Conservation (phyloP, 345 rosid species). For the Eucalyptus microcorys region DNA sequence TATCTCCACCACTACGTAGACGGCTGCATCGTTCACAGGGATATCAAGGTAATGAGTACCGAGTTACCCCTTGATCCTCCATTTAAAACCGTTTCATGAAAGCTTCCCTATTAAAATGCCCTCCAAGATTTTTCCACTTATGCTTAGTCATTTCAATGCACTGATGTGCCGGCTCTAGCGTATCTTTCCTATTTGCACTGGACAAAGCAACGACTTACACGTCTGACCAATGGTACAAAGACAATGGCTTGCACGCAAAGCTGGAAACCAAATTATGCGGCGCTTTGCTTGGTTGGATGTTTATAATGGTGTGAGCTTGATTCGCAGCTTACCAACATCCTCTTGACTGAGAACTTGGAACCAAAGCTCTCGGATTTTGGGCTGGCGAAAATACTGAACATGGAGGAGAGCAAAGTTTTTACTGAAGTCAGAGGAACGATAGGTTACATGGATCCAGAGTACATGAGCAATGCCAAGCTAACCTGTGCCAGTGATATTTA, state of each 20-base stretch:
- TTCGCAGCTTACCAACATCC: conserved; percentile 59
- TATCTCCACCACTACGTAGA: conserved; percentile 48
- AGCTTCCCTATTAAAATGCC: neutral
- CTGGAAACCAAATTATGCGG: neutral
- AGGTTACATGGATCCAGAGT: conserved; percentile 71
- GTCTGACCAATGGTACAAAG: neutral
- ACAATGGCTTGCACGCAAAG: neutral
- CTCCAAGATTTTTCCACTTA: neutral
- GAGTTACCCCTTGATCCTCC: neutral
- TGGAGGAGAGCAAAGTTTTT: conserved; percentile 67
- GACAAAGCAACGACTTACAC: neutral
- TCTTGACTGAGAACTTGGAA: conserved; percentile 38
- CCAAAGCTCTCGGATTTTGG: conserved; percentile 65
- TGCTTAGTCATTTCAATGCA: neutral
- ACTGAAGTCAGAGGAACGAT: conserved; percentile 74
- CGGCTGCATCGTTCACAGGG: conserved; percentile 69
- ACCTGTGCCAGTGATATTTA: conserved; percentile 59
- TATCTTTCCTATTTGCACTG: neutral
- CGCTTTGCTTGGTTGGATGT: neutral
- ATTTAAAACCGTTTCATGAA: neutral
- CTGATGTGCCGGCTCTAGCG: neutral
- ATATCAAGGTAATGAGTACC: conserved; percentile 32
- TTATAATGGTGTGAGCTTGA: neutral
- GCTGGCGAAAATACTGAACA: conserved; percentile 49
- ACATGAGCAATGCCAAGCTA: conserved; percentile 57